Percentiles rank a stretch among this genome's conserved stretches.
phyloP scores from a whole-genome alignment of 2,329 filamentous ascomycete genomes.

The Conoideocrella luteorostrata region DNA sequence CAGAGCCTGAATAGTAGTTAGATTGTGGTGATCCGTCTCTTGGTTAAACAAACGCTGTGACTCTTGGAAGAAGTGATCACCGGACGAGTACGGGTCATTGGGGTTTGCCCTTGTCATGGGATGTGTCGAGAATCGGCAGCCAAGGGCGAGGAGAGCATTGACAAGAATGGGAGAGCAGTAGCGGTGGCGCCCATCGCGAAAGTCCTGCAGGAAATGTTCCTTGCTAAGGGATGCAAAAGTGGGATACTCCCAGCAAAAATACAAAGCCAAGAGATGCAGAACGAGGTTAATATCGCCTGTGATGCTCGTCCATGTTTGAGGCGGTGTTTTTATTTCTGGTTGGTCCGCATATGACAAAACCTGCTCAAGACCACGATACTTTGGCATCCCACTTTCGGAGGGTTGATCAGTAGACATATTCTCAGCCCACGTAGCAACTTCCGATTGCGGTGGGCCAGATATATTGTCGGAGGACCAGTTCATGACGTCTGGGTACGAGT shows the following conservation, averaged over 20 bases:
- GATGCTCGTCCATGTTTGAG: constrained; percentile 53
- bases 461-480: constrained; percentile 39
- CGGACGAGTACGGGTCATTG: constrained; percentile 56
- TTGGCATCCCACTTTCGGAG: constrained; percentile 22
- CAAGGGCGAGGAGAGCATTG: constrained; percentile 59
- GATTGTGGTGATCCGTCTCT: constrained; percentile 50
- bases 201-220: constrained; percentile 63
- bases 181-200: constrained; percentile 50
- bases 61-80: constrained; percentile 70
- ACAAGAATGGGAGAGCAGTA: constrained; percentile 64
- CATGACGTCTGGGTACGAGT: constrained; percentile 40
- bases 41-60: constrained; percentile 53
- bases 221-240: constrained; percentile 68
- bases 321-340: constrained; percentile 35
- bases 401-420: constrained; percentile 28
- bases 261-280: constrained; percentile 57
- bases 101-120: constrained; percentile 57
- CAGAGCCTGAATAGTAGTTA: constrained; percentile 69
- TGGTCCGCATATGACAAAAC: constrained; percentile 40
- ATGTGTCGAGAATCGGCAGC: constrained; percentile 62
- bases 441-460: constrained; percentile 33
- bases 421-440: constrained; percentile 46
- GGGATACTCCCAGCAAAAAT: constrained; percentile 72
- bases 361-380: constrained; percentile 38
- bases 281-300: constrained; percentile 53